Evolutionary conservation across 106 monocot genomes (phyloP), one percentile per base, ranked within the genome.

Genomic region (Agapanthus africanus): DNA sequence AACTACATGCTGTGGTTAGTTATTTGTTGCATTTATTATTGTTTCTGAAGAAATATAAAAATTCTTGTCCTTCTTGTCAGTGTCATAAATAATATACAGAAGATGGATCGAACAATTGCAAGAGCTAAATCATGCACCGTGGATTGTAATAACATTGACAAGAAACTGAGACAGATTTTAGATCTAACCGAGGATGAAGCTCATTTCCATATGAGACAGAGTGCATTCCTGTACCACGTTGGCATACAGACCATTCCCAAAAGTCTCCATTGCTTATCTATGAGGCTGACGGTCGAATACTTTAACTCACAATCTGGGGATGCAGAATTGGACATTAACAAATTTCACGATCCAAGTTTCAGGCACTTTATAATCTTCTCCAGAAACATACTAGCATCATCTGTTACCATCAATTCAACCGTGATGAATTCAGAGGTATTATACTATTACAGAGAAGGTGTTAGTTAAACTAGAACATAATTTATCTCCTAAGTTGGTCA

Each of bases 281-380:
- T 95, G 91, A 91, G 95, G 76, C 78, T 95, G 78, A 95, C 95
- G 37, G 85, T 91, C 51, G 95, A 95, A 54, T 79, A 81, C 59
- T 88, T 95, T 49, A 91, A 66, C 73, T 67, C 75, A 21, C 30
- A 73, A 21, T 66, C 76, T 37, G n/a, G n/a, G 40, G 80, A 84
- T 64, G 37, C 15, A 21, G 78, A 59, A 22, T 62, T 59, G 11
- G 18, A 73, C 56, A 68, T 28, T 33, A 23, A 71, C 11, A 83
- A 78, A 64, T 46, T 79, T 66, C 66, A 76, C 26, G 74, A 65
- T 23, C 79, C 85, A 52, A 57, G 36, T 15, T 63, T 78, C 27
- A 79, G 73, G 57, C 91, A 95, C 65, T 81, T 81, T 82, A 82
- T 84, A 33, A 74, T 95, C 54, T 88, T 95, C 59, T 88, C 94